These are phyloP conservation scores for Backusella morwellensis DNA, from an alignment of 192 early-diverging fungal genomes.

Conservation along the genomic window DNA sequence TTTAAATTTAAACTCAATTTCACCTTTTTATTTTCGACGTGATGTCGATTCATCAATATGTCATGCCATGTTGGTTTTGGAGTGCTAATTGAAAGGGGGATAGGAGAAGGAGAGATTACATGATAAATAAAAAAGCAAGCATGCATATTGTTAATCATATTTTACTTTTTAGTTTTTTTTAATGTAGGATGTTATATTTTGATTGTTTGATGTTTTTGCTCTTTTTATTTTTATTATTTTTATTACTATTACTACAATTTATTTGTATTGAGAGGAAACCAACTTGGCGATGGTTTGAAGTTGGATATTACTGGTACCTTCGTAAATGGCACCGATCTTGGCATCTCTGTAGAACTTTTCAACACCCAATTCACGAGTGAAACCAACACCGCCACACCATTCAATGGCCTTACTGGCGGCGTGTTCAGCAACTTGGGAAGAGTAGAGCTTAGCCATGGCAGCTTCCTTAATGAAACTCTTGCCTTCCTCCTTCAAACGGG, in stretches of 20 bases:
- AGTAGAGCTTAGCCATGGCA: constrained; percentile 97
- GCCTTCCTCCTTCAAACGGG: constrained; percentile 90
- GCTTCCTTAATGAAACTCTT: constrained; percentile 93
- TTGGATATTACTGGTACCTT: constrained; percentile 96
- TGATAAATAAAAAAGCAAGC: too few relatives aligned
- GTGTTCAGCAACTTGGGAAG: constrained; percentile 90
- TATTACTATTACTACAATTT: background rate
- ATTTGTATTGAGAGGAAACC: constrained; percentile 36
- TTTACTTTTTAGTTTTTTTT: background rate
- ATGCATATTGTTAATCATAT: background rate
- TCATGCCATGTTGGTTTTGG: too few relatives aligned
- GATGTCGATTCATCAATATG: too few relatives aligned
- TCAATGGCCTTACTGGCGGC: constrained; percentile 89
- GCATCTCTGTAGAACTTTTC: constrained; percentile 97
- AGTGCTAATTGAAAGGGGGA: too few relatives aligned
- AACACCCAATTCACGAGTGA: constrained; percentile 69
- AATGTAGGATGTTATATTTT: too few relatives aligned
- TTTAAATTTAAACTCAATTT: background rate
- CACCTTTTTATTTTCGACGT: too few relatives aligned
- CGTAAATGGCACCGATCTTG: constrained; percentile 98
- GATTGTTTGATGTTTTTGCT: background rate
- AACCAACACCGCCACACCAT: constrained; percentile 98
- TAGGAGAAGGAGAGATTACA: too few relatives aligned
- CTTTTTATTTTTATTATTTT: background rate
- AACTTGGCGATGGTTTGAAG: constrained; percentile 85